Base-by-base conservation (phyloP, 495 filamentous ascomycete species). In the Venustampulla echinocandica region DNA sequence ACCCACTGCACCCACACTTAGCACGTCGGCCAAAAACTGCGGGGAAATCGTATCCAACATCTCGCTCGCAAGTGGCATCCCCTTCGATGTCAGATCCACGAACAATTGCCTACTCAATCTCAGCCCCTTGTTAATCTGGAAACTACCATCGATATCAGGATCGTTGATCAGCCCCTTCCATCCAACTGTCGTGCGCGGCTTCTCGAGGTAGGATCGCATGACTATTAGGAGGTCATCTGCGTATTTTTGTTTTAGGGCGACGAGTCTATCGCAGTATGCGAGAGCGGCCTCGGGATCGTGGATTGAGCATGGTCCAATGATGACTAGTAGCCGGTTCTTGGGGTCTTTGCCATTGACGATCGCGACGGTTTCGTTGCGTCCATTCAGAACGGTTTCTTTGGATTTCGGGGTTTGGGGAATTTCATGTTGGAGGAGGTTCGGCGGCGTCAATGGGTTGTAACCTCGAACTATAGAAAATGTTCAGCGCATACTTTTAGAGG, bases 81-180 rank as follows among this genome's bases (percentile, higher is more conserved):
- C 93, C 68, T 83, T 85, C 57, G 80, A 73, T 0, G 93, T 99
- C 53, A 99, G 74, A 61, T 97, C 90, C 27, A 95, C 86, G 62
- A 95, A 99, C 49, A 99, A 69, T 64, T 97, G 83, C 47, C 93
- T 80, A 24, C 88, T 87, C 21, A 83, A 70, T 37, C 86, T 80
- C 61, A 99, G 64, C 2, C 93, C 93, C 71, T 96, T 95, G 74
- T 97, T 99, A 69, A 99, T 97, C 65, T 95, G 81, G 78, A 96
- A 97, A 65, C 84, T 90, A 60, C 95, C 88, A 65, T 99, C 90
- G 63, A 99, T 95, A 54, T 97, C 90, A 6, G 93, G 93, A 67
- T 99, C 93, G 64, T 99, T 99, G 70, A 99, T 95, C 52, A 99
- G 73, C 11, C 93, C 93, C 69, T 99, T 99, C 93, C 93, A 99